Evolutionary conservation across 2,329 filamentous ascomycete genomes (phyloP).

Genomic region (Fusarium napiforme): DNA sequence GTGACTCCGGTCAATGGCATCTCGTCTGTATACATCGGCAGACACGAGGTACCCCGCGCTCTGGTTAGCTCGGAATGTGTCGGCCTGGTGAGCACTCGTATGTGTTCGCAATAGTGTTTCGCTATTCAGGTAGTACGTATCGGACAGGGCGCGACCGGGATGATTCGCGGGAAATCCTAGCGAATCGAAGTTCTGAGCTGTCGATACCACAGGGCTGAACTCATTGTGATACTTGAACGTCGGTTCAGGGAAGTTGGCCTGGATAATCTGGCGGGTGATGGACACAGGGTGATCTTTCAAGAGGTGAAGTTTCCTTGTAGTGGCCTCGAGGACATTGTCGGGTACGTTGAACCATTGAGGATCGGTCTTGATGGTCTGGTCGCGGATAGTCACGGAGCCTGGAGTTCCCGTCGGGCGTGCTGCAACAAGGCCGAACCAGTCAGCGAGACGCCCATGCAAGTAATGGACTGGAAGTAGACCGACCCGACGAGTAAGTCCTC

Average conservation of each 20-base stretch:
- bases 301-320: slow-evolving; percentile 86
- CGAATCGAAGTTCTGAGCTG: slow-evolving; percentile 94
- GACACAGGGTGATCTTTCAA: slow-evolving; percentile 88
- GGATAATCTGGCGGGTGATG: slow-evolving; percentile 92
- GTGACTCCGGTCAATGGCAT: slow-evolving; percentile 94
- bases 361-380: slow-evolving; percentile 68
- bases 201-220: slow-evolving; percentile 85
- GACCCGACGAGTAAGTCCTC: slow-evolving; percentile 44
- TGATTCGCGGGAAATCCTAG: slow-evolving; percentile 90
- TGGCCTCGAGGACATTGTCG: slow-evolving; percentile 76
- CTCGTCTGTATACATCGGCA: slow-evolving; percentile 93
- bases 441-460: slow-evolving; percentile 31
- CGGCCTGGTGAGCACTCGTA: slow-evolving; percentile 91
- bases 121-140: slow-evolving; percentile 95
- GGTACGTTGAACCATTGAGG: slow-evolving; percentile 86
- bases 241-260: slow-evolving; percentile 82
- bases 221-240: slow-evolving; percentile 81
- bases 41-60: slow-evolving; percentile 88
- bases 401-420: slow-evolving; percentile 43
- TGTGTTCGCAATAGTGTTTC: slow-evolving; percentile 89
- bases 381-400: slow-evolving; percentile 66
- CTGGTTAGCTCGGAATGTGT: slow-evolving; percentile 78
- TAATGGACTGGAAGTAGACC: slow-evolving; percentile 26
- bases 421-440: slow-evolving; percentile 31
- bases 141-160: slow-evolving; percentile 84